These are phyloP conservation scores for Russula griseocarnosa DNA, from an alignment of 768 basidiomycete species.

Conservation along the genomic window DNA sequence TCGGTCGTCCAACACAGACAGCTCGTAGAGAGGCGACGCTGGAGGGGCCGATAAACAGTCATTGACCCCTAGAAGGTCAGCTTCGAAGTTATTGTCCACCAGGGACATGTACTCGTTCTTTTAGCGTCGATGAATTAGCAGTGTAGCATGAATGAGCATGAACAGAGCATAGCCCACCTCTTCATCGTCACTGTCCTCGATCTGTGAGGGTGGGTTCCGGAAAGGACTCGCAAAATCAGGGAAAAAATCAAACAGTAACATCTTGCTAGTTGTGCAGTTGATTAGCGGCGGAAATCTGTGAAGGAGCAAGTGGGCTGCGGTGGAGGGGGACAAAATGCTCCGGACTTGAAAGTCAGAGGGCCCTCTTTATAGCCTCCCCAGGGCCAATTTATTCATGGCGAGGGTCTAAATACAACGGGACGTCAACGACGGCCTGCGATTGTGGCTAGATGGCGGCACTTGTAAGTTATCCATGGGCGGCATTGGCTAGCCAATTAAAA, in stretches of 20 bases:
- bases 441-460: not conserved
- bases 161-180: not conserved
- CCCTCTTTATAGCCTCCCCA: constrained; percentile 1
- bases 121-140: constrained; percentile 2
- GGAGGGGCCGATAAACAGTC: not conserved
- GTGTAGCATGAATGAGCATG: not conserved
- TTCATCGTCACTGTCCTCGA: constrained; percentile 21
- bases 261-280: not conserved
- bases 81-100: not conserved
- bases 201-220: not conserved
- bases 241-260: constrained; percentile 14
- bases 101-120: constrained; percentile 1
- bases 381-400: constrained; percentile 3
- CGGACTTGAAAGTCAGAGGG: too few relatives aligned
- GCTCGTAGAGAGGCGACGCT: not conserved
- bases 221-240: constrained; percentile 6
- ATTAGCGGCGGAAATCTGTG: not conserved
- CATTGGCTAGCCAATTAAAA: not conserved
- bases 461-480: not conserved
- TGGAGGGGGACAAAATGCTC: not conserved
- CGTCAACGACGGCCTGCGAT: not conserved
- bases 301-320: not conserved
- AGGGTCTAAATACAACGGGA: not conserved
- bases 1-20: not conserved
- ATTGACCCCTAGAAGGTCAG: not conserved